These are phyloP conservation scores for Ploettnerulaceae sp. DNA, from an alignment of 2,329 filamentous ascomycete genomes.

Conservation along the genomic window DNA sequence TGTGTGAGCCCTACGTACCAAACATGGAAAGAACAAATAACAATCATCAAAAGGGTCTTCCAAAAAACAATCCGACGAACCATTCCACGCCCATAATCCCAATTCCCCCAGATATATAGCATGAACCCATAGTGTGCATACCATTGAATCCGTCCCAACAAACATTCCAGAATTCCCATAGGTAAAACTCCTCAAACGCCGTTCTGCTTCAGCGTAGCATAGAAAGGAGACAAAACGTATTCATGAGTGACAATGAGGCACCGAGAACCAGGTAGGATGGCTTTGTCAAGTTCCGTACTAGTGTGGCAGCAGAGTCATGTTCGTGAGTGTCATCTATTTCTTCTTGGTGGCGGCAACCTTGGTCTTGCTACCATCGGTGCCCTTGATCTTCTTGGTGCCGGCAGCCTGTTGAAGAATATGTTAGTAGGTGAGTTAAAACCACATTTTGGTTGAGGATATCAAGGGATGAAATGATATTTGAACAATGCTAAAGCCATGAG, in stretches of 20 bases:
- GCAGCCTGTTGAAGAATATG: slow-evolving; percentile 27
- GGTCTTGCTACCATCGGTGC: slow-evolving; percentile 29
- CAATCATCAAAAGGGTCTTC: slow-evolving; percentile 7
- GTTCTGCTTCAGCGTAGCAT: slow-evolving; percentile 11
- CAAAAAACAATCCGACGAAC: slow-evolving; percentile 8
- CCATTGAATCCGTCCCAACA: slow-evolving; percentile 7
- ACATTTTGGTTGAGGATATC: not conserved
- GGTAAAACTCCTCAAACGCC: slow-evolving; percentile 11
- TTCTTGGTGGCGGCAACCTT: slow-evolving; percentile 24
- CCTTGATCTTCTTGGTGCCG: slow-evolving; percentile 37
- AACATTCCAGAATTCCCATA: not conserved
- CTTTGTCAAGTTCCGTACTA: slow-evolving; percentile 14
- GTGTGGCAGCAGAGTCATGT: slow-evolving; percentile 21
- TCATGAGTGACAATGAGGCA: slow-evolving; percentile 16
- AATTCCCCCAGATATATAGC: slow-evolving; percentile 16
- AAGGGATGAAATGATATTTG: not conserved
- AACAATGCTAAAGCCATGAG: not conserved
- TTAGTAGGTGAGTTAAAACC: slow-evolving; percentile 10
- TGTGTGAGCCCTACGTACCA: slow-evolving; percentile 1
- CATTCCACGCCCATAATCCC: slow-evolving; percentile 4
- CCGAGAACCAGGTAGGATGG: slow-evolving; percentile 14
- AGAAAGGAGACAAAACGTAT: slow-evolving; percentile 22
- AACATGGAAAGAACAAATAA: not conserved
- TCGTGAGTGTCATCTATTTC: slow-evolving; percentile 21
- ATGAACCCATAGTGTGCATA: slow-evolving; percentile 14